Evolutionary conservation across 169 alveolate species (phyloP), one percentile per base, ranked within the genome.

Genomic region (Plasmodium gaboni): DNA sequence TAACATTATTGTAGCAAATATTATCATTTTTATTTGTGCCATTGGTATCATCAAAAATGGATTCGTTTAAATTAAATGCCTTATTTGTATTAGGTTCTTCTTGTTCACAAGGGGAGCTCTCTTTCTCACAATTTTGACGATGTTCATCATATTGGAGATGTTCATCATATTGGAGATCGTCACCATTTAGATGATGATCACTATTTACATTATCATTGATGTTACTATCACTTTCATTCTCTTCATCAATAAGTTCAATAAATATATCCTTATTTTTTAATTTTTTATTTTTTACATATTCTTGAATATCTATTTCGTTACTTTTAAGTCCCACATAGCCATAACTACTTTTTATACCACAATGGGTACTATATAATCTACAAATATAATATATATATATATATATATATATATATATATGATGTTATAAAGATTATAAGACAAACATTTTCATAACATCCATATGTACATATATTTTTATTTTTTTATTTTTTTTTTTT

Each of bases 291-390:
- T 71, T 17, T 9, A 46, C 60, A 61, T 28, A 68, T 13, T 24
- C 44, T 46, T 1, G 28, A 38, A 83, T 68, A 5, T 67, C 91
- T 26, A 53, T 60, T 24, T 51, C 51, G 19, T 7, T 68, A 1
- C 19, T 48, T 22, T 22, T 46, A n/a, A 69, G 57, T 24, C 61
- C 44, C 12, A 83, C 13, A 46, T 83, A 83, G 10, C 85, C 91
- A 42, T 83, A 71, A 32, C 91, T 17, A 17, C 74, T 68, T 48
- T 38, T 17, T 32, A 83, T 28, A 12, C 85, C 91, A 17, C 32
- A n/a, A 7, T 68, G 53, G 10, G 85, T 68, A 19, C 22, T 83
- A 57, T 28, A 53, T 73, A 83, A 22, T 22, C 89, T 48, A 48
- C 2, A 48, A 48, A 13, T n/a, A 57, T 57, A 59, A n/a, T 60